Evolutionary conservation across 2,329 filamentous ascomycete genomes (phyloP), one percentile per base, ranked within the genome.

Genomic region (Fusarium nodosum): DNA sequence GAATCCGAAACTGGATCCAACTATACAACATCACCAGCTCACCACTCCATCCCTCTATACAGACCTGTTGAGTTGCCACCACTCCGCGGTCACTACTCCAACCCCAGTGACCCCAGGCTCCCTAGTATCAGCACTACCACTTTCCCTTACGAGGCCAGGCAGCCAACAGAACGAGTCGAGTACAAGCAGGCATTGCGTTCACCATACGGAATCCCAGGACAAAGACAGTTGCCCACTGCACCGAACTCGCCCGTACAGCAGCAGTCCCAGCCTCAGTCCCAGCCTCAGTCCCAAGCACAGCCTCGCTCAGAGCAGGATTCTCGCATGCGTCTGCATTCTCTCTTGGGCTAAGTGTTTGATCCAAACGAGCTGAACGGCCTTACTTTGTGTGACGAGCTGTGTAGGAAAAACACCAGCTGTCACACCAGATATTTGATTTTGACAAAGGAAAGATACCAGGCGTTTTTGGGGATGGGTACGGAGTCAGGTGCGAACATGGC

Each of bases 1-100:
- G 81, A 84, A 51, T 93, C 92, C 1, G 93, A 96, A 77, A 82
- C 83, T 30, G 86, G 86, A 66, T 91, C 89, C 2, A 84, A 86
- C 58, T 87, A 88, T 75, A 89, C 88, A 6, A 85, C 85, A 31
- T 90, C 89, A 13, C 87, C 88, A n/a, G 18, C 75, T 18, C 74
- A 81, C 75, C 75, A 66, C 38, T 60, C 72, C 81, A 75, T 68
- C 60, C 79, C 51, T 76, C 54, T 74, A 80, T 57, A 77, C 79
- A 74, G 79, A 13, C 80, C 80, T 2, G 76, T 83, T 39, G 81
- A 82, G 57, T 75, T 85, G n/a, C 82, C 84, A 31, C 79, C 77
- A 1, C 74, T 80, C 5, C 74, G 71, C 42, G 50, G 20, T 16
- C 39, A 41, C n/a, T 11, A n/a, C 24, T n/a, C 24, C 13, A 12